Evolutionary conservation across 257 asterid genomes (phyloP).

Genomic region (Solanum chiquidenum): DNA sequence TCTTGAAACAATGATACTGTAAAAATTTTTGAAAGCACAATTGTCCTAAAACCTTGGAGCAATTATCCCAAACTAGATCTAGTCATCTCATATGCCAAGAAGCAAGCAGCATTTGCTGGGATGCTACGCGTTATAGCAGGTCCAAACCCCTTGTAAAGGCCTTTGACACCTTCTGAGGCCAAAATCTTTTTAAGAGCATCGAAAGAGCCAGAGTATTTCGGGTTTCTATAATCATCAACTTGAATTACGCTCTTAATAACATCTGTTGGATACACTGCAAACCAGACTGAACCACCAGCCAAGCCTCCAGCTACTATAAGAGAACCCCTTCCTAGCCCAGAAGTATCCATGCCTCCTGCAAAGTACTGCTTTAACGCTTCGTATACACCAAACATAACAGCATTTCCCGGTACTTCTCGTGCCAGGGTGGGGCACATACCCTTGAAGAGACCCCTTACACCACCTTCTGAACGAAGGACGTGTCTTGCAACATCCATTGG

Average conservation of each 20-base stretch:
- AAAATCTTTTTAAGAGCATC: conserved; percentile 67
- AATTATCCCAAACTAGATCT: conserved; percentile 64
- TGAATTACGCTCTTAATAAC: conserved; percentile 73
- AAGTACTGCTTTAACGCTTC: conserved; percentile 63
- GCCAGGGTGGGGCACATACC: conserved; percentile 67
- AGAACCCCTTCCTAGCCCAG: conserved; percentile 56
- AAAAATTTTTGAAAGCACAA: not conserved
- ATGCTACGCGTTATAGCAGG: conserved; percentile 86
- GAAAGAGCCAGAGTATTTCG: conserved; percentile 51
- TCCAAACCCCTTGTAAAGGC: conserved; percentile 80
- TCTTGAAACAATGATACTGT: not conserved
- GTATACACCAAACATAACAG: conserved; percentile 76
- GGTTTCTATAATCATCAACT: conserved; percentile 66
- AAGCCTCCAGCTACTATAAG: conserved; percentile 62
- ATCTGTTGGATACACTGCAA: conserved; percentile 62
- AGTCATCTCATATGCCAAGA: conserved; percentile 75
- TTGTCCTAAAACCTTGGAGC: not conserved
- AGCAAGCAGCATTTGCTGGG: conserved; percentile 86
- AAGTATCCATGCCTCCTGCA: conserved; percentile 65
- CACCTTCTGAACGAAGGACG: conserved; percentile 54
- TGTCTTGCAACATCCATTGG: conserved; percentile 83
- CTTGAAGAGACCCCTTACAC: conserved; percentile 61
- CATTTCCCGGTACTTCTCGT: conserved; percentile 82
- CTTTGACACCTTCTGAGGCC: conserved; percentile 60
- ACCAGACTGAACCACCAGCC: conserved; percentile 77